Evolutionary conservation across 78 protist species (phyloP).

Genomic region (Protostelium mycophagum): DNA sequence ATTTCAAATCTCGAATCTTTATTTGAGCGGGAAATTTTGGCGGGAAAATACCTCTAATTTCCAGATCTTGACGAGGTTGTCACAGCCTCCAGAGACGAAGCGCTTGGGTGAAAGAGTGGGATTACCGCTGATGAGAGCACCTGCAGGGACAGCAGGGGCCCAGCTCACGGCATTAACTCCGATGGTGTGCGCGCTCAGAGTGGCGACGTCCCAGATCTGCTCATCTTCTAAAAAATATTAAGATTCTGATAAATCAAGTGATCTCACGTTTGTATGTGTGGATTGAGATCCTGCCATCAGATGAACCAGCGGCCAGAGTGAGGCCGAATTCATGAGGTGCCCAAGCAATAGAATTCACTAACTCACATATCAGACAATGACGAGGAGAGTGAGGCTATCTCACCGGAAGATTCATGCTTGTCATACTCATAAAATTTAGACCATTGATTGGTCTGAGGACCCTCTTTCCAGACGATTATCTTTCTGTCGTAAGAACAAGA

Average conservation of each 20-base stretch:
- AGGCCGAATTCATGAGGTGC: constrained; percentile 88
- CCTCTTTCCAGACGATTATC: constrained; percentile 93
- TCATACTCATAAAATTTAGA: constrained; percentile 43
- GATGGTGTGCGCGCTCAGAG: constrained; percentile 21
- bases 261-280: constrained; percentile 42
- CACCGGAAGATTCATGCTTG: constrained; percentile 66
- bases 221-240: background rate
- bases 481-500: constrained; percentile 93
- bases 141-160: constrained; percentile 75
- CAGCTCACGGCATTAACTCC: constrained; percentile 88
- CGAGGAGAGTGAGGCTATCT: background rate
- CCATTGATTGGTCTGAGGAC: constrained; percentile 47
- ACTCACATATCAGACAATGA: no score
- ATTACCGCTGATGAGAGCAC: constrained; percentile 17
- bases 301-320: constrained; percentile 77
- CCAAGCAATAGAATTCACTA: constrained; percentile 88
- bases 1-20: background rate
- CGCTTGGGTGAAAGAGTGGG: constrained; percentile 36
- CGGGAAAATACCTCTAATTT: background rate
- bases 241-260: background rate
- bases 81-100: constrained; percentile 92
- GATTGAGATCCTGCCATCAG: constrained; percentile 79
- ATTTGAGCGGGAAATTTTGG: background rate
- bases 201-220: constrained; percentile 18
- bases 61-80: constrained; percentile 86